phyloP scores from a whole-genome alignment of 257 asterid genomes.

The Lycium ferocissimum region DNA sequence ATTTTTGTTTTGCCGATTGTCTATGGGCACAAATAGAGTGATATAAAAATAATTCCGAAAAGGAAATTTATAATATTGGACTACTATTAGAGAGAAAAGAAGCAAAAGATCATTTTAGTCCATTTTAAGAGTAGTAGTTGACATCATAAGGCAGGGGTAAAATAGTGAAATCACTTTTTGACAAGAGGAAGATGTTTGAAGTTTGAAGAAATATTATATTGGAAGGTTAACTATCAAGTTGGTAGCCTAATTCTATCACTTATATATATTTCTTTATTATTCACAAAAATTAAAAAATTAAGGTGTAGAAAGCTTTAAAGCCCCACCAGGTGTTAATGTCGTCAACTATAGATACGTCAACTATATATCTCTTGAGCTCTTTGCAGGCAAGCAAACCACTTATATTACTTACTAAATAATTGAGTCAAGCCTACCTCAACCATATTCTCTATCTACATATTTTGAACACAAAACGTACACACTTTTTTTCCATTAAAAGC shows the following conservation, averaged over 20 bases:
- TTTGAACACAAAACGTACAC: not conserved
- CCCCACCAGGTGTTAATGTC: conserved; percentile 30
- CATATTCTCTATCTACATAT: conserved; percentile 30
- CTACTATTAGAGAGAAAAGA: not conserved
- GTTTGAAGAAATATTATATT: conserved; percentile 53
- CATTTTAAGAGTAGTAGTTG: not conserved
- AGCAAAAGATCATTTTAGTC: not conserved
- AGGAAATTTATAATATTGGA: not conserved
- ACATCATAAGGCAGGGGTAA: conserved; percentile 26
- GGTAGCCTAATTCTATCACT: conserved; percentile 80
- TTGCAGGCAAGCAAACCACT: conserved; percentile 45
- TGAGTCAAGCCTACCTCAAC: conserved; percentile 65
- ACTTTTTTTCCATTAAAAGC: not conserved
- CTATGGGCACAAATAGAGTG: not conserved
- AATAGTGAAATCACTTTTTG: conserved; percentile 28
- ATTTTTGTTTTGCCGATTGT: not conserved
- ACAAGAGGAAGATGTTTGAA: conserved; percentile 33
- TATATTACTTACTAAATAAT: not conserved
- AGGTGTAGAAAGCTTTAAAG: not conserved
- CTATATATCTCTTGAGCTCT: conserved; percentile 31
- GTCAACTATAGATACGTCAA: conserved; percentile 25
- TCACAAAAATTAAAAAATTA: not conserved
- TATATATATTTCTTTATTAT: conserved; percentile 27
- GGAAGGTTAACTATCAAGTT: conserved; percentile 64
- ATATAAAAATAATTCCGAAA: not conserved